These are phyloP conservation scores for Phellinidium pouzarii DNA, from an alignment of 1,284 basidiomycete genomes.

Conservation along the genomic window DNA sequence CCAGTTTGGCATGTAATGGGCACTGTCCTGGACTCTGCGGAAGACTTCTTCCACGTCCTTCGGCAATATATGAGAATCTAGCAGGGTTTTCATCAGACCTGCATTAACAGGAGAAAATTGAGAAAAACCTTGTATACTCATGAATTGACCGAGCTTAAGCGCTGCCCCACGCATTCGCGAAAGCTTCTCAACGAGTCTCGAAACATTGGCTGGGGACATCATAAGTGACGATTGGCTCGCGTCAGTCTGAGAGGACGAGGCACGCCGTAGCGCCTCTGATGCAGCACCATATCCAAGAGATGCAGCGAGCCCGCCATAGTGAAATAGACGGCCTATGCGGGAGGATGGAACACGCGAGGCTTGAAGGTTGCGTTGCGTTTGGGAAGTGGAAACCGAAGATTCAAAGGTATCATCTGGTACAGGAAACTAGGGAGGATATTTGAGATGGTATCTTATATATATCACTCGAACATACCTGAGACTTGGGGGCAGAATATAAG, in stretches of 20 bases:
- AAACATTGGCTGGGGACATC: constrained; percentile 86
- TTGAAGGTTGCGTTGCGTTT: constrained; percentile 43
- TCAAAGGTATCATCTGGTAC: not conserved
- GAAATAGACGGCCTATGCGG: constrained; percentile 79
- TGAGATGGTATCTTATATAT: not conserved
- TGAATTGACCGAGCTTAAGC: constrained; percentile 93
- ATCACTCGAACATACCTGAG: constrained; percentile 22
- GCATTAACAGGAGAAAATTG: not conserved
- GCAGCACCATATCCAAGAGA: constrained; percentile 69
- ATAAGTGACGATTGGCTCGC: constrained; percentile 42
- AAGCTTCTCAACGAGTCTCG: constrained; percentile 85
- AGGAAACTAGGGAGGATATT: not conserved
- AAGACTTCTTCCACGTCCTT: constrained; percentile 87
- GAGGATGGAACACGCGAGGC: constrained; percentile 86
- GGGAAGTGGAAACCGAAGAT: not conserved
- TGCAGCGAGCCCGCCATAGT: constrained; percentile 83
- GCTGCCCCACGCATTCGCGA: constrained; percentile 95
- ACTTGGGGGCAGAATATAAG: not conserved
- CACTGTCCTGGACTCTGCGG: constrained; percentile 87
- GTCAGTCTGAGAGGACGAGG: constrained; percentile 24
- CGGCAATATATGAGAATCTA: constrained; percentile 84
- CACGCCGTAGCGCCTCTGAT: constrained; percentile 34
- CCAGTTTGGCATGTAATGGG: constrained; percentile 98
- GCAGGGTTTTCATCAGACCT: not conserved
- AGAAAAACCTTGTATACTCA: constrained; percentile 86